phyloP scores from a whole-genome alignment of 176 grass and related monocot genomes.

The Phoenix roebelenii region DNA sequence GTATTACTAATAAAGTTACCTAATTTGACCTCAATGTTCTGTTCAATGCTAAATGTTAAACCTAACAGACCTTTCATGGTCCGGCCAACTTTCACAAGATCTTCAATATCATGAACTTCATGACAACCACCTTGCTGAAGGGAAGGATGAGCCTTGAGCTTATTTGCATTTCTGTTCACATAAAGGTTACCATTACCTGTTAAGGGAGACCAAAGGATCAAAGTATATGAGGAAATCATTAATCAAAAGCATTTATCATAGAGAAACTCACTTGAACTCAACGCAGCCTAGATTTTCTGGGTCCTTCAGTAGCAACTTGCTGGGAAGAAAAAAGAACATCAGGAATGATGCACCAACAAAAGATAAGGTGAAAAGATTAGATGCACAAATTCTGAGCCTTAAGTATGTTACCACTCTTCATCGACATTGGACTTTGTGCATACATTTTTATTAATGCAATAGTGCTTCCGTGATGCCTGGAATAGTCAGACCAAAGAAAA shows the following conservation, averaged over 20 bases:
- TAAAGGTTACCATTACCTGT: background rate
- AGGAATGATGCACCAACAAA: background rate
- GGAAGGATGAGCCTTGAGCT: slow-evolving; percentile 75
- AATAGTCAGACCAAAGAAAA: background rate
- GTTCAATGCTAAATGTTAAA: too few species aligned
- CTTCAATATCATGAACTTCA: slow-evolving; percentile 98
- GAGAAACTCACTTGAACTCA: slow-evolving; percentile 77
- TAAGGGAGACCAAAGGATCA: background rate
- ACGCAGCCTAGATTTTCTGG: slow-evolving; percentile 45
- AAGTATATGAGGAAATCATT: background rate
- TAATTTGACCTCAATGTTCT: too few species aligned
- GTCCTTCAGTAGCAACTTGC: slow-evolving; percentile 63
- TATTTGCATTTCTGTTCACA: slow-evolving; percentile 67
- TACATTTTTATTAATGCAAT: slow-evolving; percentile 63
- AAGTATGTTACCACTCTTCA: slow-evolving; percentile 56
- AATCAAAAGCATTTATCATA: slow-evolving; percentile 1
- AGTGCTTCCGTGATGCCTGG: slow-evolving; percentile 91
- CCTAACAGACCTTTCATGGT: slow-evolving; percentile 53
- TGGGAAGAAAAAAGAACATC: slow-evolving; percentile 15
- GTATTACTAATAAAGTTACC: background rate
- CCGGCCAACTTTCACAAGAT: slow-evolving; percentile 65
- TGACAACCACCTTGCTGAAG: slow-evolving; percentile 84
- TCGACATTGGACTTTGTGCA: slow-evolving; percentile 53
- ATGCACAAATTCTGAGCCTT: background rate
- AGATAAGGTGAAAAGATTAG: background rate